Percentiles rank a stretch among this genome's conserved stretches.
phyloP scores from a whole-genome alignment of 768 basidiomycete species.

The Tulasnella sp. region DNA sequence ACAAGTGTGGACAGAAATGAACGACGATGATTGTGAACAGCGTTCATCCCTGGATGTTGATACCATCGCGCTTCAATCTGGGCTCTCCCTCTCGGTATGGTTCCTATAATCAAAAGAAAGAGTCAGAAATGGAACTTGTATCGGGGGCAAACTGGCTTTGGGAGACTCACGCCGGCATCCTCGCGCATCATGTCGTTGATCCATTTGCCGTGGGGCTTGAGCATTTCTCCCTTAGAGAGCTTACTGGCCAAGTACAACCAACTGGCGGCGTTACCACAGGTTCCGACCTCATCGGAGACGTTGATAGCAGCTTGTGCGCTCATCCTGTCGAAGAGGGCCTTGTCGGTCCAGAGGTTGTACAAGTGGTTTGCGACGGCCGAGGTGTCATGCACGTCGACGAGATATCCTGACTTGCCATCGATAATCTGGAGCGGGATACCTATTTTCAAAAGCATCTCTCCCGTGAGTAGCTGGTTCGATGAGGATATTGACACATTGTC shows the following conservation, averaged over 20 bases:
- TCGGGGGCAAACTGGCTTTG: background rate
- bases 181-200: conserved; percentile 68
- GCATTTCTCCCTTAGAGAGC: conserved; percentile 62
- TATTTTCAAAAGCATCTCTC: background rate
- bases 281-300: conserved; percentile 63
- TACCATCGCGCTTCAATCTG: conserved; percentile 44
- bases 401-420: conserved; percentile 78
- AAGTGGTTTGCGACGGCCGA: conserved; percentile 63
- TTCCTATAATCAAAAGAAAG: conserved; percentile 27
- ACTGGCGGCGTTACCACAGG: conserved; percentile 63
- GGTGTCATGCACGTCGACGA: conserved; percentile 69
- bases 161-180: conserved; percentile 42
- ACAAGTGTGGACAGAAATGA: too few species aligned
- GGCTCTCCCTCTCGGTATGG: conserved; percentile 57
- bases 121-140: background rate
- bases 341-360: conserved; percentile 66
- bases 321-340: conserved; percentile 39
- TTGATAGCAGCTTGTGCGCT: conserved; percentile 59
- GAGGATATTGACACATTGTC: background rate
- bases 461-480: too few species aligned
- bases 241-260: conserved; percentile 68
- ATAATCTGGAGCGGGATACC: conserved; percentile 80
- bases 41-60: conserved; percentile 11
- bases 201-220: conserved; percentile 75
- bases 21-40: too few species aligned